A percentile compares a stretch with the other conserved stretches of the same genome.
Conservation (phyloP, 139 green algal species). For the Haematococcus sp. region DNA sequence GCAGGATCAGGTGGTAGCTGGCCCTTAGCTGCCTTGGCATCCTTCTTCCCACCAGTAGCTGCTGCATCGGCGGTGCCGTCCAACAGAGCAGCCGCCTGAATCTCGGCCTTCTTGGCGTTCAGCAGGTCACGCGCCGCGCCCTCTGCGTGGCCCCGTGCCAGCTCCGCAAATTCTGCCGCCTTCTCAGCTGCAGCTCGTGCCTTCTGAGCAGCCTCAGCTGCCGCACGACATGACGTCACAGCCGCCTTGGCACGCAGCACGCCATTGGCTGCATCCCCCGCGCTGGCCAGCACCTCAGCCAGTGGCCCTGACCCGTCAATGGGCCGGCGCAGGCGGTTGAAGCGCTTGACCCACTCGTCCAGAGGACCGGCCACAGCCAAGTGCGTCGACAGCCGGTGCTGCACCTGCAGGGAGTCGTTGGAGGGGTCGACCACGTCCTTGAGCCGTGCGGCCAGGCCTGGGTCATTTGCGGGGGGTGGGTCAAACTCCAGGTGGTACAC, state of each 20-base stretch:
- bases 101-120: conserved; percentile 63
- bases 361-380: conserved; percentile 1
- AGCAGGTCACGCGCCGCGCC: conserved; percentile 65
- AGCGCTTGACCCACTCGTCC: conserved; percentile 57
- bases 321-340: conserved; percentile 47
- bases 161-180: conserved; percentile 47
- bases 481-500: conserved; percentile 78
- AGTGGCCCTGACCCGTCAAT: conserved; percentile 33
- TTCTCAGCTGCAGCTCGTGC: conserved; percentile 40
- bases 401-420: conserved; percentile 51
- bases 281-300: conserved; percentile 42
- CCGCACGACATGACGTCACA: conserved; percentile 16
- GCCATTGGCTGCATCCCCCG: conserved; percentile 36
- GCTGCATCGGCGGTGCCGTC: conserved; percentile 10
- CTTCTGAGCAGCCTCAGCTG: conserved; percentile 46
- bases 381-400: conserved; percentile 39
- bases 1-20: conserved; percentile 53
- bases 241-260: conserved; percentile 49
- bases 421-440: conserved; percentile 31
- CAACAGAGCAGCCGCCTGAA: conserved; percentile 57
- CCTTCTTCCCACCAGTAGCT: neutral
- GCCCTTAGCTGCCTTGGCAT: conserved; percentile 22
- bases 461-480: conserved; percentile 59
- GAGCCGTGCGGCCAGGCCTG: conserved; percentile 58
- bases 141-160: conserved; percentile 44